These are phyloP conservation scores for cucumber (Cucumis sativus) DNA, from an alignment of 306 rosid species.

Conservation along the genomic window DNA sequence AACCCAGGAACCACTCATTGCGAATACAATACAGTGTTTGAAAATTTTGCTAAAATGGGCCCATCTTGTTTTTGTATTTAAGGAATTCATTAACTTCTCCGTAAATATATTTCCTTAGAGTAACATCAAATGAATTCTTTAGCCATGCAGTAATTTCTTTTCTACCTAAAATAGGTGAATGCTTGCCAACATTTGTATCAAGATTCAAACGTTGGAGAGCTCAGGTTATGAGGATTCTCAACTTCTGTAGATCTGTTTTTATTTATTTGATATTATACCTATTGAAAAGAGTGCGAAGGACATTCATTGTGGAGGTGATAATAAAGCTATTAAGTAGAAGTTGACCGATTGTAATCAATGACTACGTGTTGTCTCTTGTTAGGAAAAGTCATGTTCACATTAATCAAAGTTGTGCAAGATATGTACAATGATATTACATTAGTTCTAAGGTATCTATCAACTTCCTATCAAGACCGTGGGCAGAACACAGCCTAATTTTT, in stretches of 20 bases:
- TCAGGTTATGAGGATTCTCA: not conserved
- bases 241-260: not conserved
- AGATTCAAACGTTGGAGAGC: not conserved
- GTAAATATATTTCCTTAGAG: not conserved
- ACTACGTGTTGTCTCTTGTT: not conserved
- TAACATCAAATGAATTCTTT: not conserved
- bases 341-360: not conserved
- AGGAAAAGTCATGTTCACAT: not conserved
- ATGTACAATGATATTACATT: not conserved
- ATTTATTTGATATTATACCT: not conserved
- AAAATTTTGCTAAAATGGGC: not conserved
- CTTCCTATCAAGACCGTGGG: not conserved
- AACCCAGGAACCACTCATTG: not conserved
- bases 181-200: not conserved
- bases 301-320: not conserved
- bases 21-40: constrained; percentile 1
- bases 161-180: not conserved
- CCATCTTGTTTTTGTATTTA: not conserved
- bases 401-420: not conserved
- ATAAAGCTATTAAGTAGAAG: not conserved
- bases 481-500: not conserved
- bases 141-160: not conserved
- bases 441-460: not conserved
- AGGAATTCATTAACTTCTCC: not conserved
- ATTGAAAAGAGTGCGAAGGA: not conserved